A percentile compares a stretch with the other conserved stretches of the same genome.
Conservation (phyloP, 2,329 filamentous ascomycete species). For the Pyrenochaeta sp. region DNA sequence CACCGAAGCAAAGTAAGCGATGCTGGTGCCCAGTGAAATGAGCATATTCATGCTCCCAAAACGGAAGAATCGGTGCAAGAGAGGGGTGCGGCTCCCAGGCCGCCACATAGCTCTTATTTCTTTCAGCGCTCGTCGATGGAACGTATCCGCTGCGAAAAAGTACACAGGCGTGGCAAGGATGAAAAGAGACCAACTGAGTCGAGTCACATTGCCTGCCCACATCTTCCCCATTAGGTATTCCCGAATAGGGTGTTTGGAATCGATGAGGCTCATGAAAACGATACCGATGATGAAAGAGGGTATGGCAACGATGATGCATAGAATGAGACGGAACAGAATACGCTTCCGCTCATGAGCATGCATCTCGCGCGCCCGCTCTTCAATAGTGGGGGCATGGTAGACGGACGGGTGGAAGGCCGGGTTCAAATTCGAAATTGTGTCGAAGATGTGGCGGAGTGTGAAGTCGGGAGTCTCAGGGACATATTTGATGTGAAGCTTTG, state of each 20-base stretch:
- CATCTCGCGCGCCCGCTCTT: conserved; percentile 79
- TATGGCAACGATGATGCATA: conserved; percentile 74
- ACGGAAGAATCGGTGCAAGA: conserved; percentile 81
- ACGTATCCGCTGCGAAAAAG: conserved; percentile 84
- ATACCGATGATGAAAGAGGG: conserved; percentile 89
- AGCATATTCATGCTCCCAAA: conserved; percentile 98
- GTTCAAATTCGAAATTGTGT: conserved; percentile 71
- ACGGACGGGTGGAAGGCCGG: conserved; percentile 71
- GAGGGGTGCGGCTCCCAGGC: conserved; percentile 72
- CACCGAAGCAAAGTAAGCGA: conserved; percentile 85
- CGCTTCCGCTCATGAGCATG: conserved; percentile 72
- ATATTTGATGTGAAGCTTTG: conserved; percentile 76
- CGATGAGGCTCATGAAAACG: conserved; percentile 85
- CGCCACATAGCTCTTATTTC: conserved; percentile 82
- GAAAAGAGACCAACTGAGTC: conserved; percentile 80
- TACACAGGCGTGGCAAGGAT: conserved; percentile 86
- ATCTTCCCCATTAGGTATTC: conserved; percentile 74
- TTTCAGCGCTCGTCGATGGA: conserved; percentile 80
- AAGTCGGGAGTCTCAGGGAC: conserved; percentile 70
- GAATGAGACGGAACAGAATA: conserved; percentile 72
- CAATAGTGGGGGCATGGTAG: conserved; percentile 81
- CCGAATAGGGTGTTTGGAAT: conserved; percentile 64
- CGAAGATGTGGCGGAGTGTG: conserved; percentile 78
- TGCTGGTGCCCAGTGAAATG: conserved; percentile 85
- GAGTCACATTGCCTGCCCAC: conserved; percentile 72